Conservation (phyloP, 1,284 basidiomycete genomes). For the Entoloma clypeatum region DNA sequence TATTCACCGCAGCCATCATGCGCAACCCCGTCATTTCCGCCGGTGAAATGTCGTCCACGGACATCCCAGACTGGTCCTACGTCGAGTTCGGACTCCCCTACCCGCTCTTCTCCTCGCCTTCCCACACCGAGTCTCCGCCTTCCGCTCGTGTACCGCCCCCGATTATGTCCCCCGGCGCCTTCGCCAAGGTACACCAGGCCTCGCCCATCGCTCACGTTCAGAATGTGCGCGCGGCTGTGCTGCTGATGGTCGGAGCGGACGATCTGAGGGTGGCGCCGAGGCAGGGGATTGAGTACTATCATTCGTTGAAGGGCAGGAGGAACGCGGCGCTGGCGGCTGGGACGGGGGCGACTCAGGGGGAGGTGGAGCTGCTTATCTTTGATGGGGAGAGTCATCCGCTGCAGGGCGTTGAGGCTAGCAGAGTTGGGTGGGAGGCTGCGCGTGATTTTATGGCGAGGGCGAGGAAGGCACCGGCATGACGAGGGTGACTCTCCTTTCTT, state of each 20-base stretch:
- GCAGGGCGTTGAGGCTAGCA: slow-evolving; percentile 57
- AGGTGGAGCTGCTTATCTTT: slow-evolving; percentile 62
- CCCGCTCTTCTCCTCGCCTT: slow-evolving; percentile 32
- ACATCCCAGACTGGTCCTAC: slow-evolving; percentile 75
- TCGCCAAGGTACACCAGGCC: slow-evolving; percentile 40
- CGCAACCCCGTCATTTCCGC: slow-evolving; percentile 70
- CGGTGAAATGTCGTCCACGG: slow-evolving; percentile 51
- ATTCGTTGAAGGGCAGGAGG: slow-evolving; percentile 50
- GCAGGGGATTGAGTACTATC: slow-evolving; percentile 62
- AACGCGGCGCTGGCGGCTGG: slow-evolving; percentile 22
- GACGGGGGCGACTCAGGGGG: slow-evolving; percentile 21
- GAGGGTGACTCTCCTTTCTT: too few relatives aligned
- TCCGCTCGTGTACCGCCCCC: slow-evolving; percentile 23
- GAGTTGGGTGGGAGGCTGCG: slow-evolving; percentile 48
- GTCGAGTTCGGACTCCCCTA: slow-evolving; percentile 53
- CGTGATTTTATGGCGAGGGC: slow-evolving; percentile 46
- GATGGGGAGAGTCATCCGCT: slow-evolving; percentile 60
- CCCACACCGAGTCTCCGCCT: slow-evolving; percentile 11
- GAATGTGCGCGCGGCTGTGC: slow-evolving; percentile 48
- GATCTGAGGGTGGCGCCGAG: slow-evolving; percentile 64
- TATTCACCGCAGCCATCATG: slow-evolving; percentile 59
- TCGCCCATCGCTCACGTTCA: slow-evolving; percentile 61
- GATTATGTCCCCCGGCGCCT: slow-evolving; percentile 43
- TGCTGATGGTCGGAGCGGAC: slow-evolving; percentile 56
- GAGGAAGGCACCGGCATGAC: too few relatives aligned